These are phyloP conservation scores for Stephania cephalantha DNA, from an alignment of 164 flowering plant genomes.

Conservation along the genomic window DNA sequence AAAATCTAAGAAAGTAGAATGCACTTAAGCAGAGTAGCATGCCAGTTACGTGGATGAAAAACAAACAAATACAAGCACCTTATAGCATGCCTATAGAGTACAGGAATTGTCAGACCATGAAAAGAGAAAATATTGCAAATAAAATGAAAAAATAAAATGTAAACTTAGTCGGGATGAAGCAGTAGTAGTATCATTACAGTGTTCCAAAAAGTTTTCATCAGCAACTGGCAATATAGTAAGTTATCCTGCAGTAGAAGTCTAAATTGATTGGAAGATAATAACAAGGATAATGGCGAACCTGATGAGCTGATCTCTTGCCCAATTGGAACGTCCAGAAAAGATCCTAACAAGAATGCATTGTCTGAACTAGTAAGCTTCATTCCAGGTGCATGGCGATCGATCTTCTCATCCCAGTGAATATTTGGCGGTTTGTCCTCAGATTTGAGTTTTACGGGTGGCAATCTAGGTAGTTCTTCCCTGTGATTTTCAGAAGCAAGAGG, in stretches of 20 bases:
- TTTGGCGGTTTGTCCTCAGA: slow-evolving; percentile 65
- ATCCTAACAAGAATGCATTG: slow-evolving; percentile 60
- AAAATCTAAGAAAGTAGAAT: not conserved
- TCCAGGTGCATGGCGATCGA: slow-evolving; percentile 54
- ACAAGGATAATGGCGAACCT: slow-evolving; percentile 36
- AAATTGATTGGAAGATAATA: not conserved
- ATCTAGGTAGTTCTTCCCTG: slow-evolving; percentile 75
- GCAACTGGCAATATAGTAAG: not conserved
- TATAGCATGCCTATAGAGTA: not conserved
- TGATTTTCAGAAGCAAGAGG: slow-evolving; percentile 38
- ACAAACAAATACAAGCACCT: not conserved
- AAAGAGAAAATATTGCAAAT: not conserved
- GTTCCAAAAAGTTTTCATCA: not conserved
- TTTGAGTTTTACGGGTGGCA: slow-evolving; percentile 92
- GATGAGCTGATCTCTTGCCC: slow-evolving; percentile 80
- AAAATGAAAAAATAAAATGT: not conserved
- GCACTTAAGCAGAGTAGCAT: not conserved
- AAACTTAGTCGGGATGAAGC: not conserved
- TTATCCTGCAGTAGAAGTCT: not conserved
- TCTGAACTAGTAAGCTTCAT: slow-evolving; percentile 42
- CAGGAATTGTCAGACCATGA: not conserved
- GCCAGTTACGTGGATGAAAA: not conserved
- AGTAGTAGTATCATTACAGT: not conserved
- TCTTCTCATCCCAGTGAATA: slow-evolving; percentile 73
- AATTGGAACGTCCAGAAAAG: slow-evolving; percentile 83